Evolutionary conservation across 192 early-diverging fungal genomes (phyloP).

Genomic region (Coemansia sp.): DNA sequence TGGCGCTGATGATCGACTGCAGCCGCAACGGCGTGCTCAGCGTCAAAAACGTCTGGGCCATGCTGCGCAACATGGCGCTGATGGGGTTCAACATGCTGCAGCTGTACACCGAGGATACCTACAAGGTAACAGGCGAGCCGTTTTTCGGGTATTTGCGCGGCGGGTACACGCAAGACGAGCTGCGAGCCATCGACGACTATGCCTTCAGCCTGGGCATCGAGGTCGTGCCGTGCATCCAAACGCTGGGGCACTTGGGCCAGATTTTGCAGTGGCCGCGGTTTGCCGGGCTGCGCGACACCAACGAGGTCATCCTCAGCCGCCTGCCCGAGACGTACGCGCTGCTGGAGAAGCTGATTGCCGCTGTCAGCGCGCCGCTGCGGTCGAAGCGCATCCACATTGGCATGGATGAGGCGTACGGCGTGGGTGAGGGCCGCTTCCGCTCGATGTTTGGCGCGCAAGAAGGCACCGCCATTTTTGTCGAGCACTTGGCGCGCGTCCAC

Average conservation of each 20-base stretch:
- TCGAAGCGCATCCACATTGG: conserved; percentile 86
- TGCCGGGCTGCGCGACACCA: conserved; percentile 75
- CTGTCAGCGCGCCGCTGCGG: conserved; percentile 67
- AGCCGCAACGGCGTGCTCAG: conserved; percentile 79
- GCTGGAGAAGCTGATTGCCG: conserved; percentile 72
- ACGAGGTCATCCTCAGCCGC: conserved; percentile 74
- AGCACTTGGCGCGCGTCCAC: conserved; percentile 74
- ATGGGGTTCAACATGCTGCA: conserved; percentile 89
- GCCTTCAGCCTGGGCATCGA: conserved; percentile 77
- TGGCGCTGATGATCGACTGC: conserved; percentile 85
- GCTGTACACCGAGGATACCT: conserved; percentile 92
- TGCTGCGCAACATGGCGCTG: conserved; percentile 78
- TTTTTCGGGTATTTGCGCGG: conserved; percentile 77
- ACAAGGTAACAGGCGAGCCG: conserved; percentile 68
- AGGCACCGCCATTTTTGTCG: conserved; percentile 71
- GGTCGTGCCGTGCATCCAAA: conserved; percentile 89
- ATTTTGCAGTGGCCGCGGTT: conserved; percentile 89
- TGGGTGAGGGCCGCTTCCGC: conserved; percentile 82
- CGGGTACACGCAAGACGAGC: conserved; percentile 75
- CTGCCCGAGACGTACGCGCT: conserved; percentile 80
- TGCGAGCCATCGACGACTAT: conserved; percentile 76
- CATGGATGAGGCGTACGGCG: conserved; percentile 87
- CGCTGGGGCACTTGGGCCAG: conserved; percentile 87
- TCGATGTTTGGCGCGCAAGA: conserved; percentile 78
- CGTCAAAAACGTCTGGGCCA: conserved; percentile 62